These are phyloP conservation scores for Scedosporium aurantiacum DNA, from an alignment of 2,329 filamentous ascomycete genomes.

Conservation along the genomic window DNA sequence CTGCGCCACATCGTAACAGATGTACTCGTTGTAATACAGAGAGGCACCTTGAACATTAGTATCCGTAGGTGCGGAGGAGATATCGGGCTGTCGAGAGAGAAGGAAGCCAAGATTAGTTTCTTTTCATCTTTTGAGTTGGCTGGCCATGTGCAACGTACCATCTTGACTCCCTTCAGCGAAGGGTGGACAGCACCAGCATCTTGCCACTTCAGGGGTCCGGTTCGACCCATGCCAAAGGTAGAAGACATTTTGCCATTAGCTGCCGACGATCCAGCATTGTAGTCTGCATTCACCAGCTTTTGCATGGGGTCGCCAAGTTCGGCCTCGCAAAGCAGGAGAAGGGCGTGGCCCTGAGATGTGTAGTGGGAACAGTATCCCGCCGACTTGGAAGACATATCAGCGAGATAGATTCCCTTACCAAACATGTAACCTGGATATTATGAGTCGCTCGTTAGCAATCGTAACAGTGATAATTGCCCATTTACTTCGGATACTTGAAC, in stretches of 20 bases:
- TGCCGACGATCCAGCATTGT: slow-evolving; percentile 52
- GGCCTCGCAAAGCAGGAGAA: slow-evolving; percentile 76
- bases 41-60: slow-evolving; percentile 34
- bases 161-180: slow-evolving; percentile 54
- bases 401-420: slow-evolving; percentile 80
- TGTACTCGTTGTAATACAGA: slow-evolving; percentile 64
- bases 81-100: slow-evolving; percentile 33
- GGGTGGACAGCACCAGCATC: slow-evolving; percentile 58
- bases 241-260: slow-evolving; percentile 48
- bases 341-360: slow-evolving; percentile 55
- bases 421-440: slow-evolving; percentile 63
- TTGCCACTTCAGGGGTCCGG: slow-evolving; percentile 60
- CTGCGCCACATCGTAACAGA: slow-evolving; percentile 59
- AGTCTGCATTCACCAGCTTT: slow-evolving; percentile 45
- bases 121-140: too few species aligned
- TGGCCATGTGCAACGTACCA: slow-evolving; percentile 41
- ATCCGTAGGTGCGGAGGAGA: slow-evolving; percentile 28
- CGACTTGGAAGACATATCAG: slow-evolving; percentile 75
- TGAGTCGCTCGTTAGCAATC: too few species aligned
- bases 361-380: slow-evolving; percentile 61
- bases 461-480: too few species aligned
- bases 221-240: slow-evolving; percentile 59
- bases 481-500: too few species aligned
- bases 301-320: slow-evolving; percentile 64
- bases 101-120: slow-evolving; percentile 6